Base-by-base conservation (phyloP, 164 flowering plant species). In the Aristolochia californica region DNA sequence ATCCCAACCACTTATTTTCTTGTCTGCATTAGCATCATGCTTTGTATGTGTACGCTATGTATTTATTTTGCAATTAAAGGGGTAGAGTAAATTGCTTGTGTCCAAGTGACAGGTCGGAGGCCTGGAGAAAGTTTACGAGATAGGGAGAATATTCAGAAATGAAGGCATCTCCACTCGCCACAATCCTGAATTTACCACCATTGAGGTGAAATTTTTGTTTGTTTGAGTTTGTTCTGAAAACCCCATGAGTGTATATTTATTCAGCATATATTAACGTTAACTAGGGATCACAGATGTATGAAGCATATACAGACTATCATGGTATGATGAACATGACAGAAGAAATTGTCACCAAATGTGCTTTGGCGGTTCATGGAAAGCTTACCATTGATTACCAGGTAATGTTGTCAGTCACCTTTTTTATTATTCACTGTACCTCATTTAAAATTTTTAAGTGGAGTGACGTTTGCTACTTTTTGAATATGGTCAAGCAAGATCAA, bases 91-190 rank as follows among this genome's bases (percentile, higher is more conserved):
- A 54, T 54, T 11, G 26, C 43, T 26, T 27, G 43, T 45, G 11
- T 56, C 18, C 57, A 57, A 64, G 48, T 72, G 57, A 53, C 80
- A 93, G 97, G 94, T 93, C 60, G 98, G 98, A 13, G 98, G 97
- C 24, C 85, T 87, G 69, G 98, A 93, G 65, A 93, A 81, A 68
- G 95, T 93, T 24, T 93, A 87, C 70, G 98, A 93, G 75, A 83
- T 93, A 38, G 97, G 98, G 27, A 78, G 97, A 26, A 89, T 93
- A 63, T 93, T 93, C 73, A 78, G 98, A 77, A 93, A 88, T 70
- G 98, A 93, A 76, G 98, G 98, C 70, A 64, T 93, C 75, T 93
- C 98, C 51, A 85, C 97, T 50, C 95, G 97, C 58, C 96, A 93
- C 67, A 93, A 93, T 79, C 98, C 98, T 56, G 98, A 89, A 70